These are phyloP conservation scores for Aspergillus heteromorphus DNA, from an alignment of 495 filamentous ascomycete genomes.

Conservation along the genomic window DNA sequence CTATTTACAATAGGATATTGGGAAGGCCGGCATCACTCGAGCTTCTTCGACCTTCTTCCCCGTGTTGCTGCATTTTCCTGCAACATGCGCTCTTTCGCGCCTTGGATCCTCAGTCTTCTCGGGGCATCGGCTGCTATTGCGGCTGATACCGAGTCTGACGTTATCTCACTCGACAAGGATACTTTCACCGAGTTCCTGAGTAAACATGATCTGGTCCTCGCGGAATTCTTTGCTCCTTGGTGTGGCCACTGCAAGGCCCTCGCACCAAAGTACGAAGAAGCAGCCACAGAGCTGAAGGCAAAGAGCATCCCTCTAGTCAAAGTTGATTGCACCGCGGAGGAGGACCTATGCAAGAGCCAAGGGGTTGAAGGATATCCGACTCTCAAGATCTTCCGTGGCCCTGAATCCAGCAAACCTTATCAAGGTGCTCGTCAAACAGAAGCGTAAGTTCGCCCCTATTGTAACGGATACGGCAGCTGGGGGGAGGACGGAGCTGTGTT, in stretches of 20 bases:
- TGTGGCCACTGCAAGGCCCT: slow-evolving; percentile 98
- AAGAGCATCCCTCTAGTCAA: slow-evolving; percentile 91
- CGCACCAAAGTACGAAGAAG: slow-evolving; percentile 86
- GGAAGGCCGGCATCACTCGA: too few species aligned
- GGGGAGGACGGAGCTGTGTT: not conserved
- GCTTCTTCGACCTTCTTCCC: not conserved
- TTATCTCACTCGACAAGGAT: slow-evolving; percentile 76
- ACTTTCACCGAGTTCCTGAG: slow-evolving; percentile 82
- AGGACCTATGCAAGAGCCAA: slow-evolving; percentile 81
- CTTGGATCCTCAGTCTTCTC: slow-evolving; percentile 53
- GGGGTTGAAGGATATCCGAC: slow-evolving; percentile 97
- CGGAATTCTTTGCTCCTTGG: slow-evolving; percentile 99
- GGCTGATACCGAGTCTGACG: slow-evolving; percentile 60
- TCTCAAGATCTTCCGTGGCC: slow-evolving; percentile 96
- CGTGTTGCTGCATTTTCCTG: slow-evolving; percentile 2
- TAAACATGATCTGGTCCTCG: slow-evolving; percentile 79
- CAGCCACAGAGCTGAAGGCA: slow-evolving; percentile 87
- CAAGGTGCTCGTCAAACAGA: slow-evolving; percentile 83
- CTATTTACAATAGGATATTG: too few species aligned
- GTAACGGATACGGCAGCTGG: not conserved
- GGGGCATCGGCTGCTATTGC: slow-evolving; percentile 55
- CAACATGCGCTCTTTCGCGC: slow-evolving; percentile 55
- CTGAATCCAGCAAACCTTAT: slow-evolving; percentile 78
- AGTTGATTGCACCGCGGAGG: slow-evolving; percentile 94
- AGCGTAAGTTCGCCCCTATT: slow-evolving; percentile 54